Conservation (phyloP, 495 filamentous ascomycete genomes). For the Hypoxylon fuscum region DNA sequence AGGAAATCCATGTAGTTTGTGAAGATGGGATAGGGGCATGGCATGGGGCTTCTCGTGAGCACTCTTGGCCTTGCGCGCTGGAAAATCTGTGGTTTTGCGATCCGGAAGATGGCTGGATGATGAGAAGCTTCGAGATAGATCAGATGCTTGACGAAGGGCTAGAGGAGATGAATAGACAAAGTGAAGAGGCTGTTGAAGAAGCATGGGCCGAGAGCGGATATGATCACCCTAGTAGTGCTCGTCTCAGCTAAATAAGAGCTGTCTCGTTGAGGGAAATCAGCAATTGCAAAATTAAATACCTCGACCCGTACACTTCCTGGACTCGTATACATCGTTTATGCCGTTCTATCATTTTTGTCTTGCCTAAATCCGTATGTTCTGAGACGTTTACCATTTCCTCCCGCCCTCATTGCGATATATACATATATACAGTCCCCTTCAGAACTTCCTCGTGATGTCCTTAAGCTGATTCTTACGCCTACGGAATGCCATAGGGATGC, state of each 20-base stretch:
- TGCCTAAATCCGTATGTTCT: no score
- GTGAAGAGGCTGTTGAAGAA: no score
- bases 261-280: no score
- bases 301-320: no score
- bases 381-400: no score
- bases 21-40: constrained; percentile 11
- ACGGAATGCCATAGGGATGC: not conserved
- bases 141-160: constrained; percentile 7
- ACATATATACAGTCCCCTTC: not conserved
- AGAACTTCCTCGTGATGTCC: constrained; percentile 1
- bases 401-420: no score
- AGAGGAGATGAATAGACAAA: constrained; percentile 34
- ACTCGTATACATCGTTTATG: no score
- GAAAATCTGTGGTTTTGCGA: constrained; percentile 22
- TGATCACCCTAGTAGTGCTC: no score
- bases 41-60: constrained; percentile 14
- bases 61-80: constrained; percentile 8
- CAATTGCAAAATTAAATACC: no score
- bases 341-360: no score
- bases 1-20: constrained; percentile 20
- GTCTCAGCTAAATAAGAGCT: no score
- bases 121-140: constrained; percentile 20
- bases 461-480: constrained; percentile 2
- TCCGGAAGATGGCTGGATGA: constrained; percentile 17
- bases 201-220: no score